Evolutionary conservation across 2,329 filamentous ascomycete species (phyloP), one percentile per base, ranked within the genome.

Genomic region (Botrytis hyacinthi): DNA sequence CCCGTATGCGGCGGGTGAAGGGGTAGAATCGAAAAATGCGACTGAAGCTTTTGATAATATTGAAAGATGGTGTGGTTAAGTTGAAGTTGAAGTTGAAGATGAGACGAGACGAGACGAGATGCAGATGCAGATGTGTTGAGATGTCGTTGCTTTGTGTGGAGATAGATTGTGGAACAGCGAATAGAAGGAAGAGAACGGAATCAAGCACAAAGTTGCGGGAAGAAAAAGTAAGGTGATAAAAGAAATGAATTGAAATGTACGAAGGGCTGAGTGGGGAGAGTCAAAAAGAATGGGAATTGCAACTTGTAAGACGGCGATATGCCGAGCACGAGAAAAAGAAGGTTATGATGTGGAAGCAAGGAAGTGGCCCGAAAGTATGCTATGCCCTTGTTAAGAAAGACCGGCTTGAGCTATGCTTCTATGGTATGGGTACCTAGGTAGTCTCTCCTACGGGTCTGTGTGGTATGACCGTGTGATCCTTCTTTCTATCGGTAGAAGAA

Each of bases 241-340:
- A 16, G 51, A 54, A 37, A 61, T 40, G 16, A 32, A 46, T 65
- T 26, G 35, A 22, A 7, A 2, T 44, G 37, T n/a, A 22, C 42
- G 20, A 29, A 60, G 67, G 70, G 62, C 48, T 68, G 70, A 61
- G 42, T 32, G 71, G 63, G 63, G 71, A 60, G 63, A 42, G 51
- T 4, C 18, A 29, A 60, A 60, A 61, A n/a, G 37, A 62, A 67
- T 59, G 40, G 66, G 46, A 72, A 67, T 29, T 57, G n/a, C 8
- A 54, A 54, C 26, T 67, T 46, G 70, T 60, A 67, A 48, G 57
- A 51, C 29, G 40, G 63, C 40, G 51, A 72, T 68, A 51, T 72
- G 71, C 62, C 62, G 71, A 72, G 71, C 71, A 68, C 62, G 71
- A 73, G 63, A 73, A 72, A 69, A 59, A 67, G 63, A 67, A 66